Percentiles rank a stretch among this genome's conserved stretches.
Conservation (phyloP, 345 rosid species). For the Syzygium jambos region DNA sequence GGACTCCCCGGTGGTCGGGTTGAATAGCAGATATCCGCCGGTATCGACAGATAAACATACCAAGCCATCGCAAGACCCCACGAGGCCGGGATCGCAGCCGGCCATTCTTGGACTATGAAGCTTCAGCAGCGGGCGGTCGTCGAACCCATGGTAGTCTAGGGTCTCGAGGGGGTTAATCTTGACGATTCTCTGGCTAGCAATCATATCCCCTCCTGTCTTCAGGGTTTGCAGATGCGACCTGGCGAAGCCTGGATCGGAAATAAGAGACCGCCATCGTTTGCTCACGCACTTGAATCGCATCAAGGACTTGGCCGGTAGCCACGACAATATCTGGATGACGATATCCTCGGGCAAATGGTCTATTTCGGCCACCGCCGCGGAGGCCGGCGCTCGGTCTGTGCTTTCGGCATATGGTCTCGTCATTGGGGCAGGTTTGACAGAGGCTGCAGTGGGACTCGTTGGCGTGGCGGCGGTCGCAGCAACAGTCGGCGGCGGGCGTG, state of each 20-base stretch:
- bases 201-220: too few species aligned
- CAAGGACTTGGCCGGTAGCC: neutral
- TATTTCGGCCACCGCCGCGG: neutral
- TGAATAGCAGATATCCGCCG: too few species aligned
- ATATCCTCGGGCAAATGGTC: neutral
- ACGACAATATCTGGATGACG: neutral
- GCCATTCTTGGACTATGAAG: too few species aligned
- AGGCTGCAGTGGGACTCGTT: neutral
- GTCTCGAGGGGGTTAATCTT: too few species aligned
- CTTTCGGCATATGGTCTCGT: neutral
- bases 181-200: too few species aligned
- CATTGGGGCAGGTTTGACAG: neutral
- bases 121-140: too few species aligned
- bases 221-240: neutral
- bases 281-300: constrained; percentile 1
- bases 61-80: too few species aligned
- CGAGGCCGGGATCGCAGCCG: too few species aligned
- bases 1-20: too few species aligned
- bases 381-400: too few species aligned
- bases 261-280: neutral
- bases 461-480: neutral
- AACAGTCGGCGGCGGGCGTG: neutral
- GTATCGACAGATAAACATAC: too few species aligned
- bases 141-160: too few species aligned
- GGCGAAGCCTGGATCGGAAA: neutral